Evolutionary conservation across 148 eudicot species (phyloP), one percentile per base, ranked within the genome.

Genomic region (Talinum fruticosum): DNA sequence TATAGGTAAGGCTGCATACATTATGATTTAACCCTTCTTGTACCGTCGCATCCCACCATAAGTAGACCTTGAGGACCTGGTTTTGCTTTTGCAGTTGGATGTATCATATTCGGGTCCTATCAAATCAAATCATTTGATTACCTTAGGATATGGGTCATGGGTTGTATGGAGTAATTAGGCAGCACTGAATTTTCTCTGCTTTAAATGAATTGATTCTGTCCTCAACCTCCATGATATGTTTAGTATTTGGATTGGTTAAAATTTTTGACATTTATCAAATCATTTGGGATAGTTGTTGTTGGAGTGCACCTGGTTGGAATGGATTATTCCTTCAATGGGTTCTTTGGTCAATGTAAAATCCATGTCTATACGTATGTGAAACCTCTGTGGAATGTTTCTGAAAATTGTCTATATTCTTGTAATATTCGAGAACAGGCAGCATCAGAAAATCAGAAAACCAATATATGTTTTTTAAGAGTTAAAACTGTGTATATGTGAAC

Each of bases 251-350:
- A 49, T 34, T 71, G 26, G 32, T 36, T 15, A 76, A 8, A 0
- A 8, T n/a, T 51, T n/a, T 34, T 26, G 10, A 6, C 34, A 54
- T n/a, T 24, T 16, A 12, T 23, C 49, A 13, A 7, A 19, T 70
- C 49, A 64, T 76, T 62, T 62, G 32, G 66, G 66, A n/a, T 75
- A 3, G 75, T 71, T 13, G 54, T 36, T 30, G 2, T 34, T 66
- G 36, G 57, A 19, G 66, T 16, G 24, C 5, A 23, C 28, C 24
- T 45, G 62, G 15, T 47, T 66, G 6, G 24, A 49, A 41, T 41
- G 19, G 54, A 54, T 54, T 51, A 53, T 30, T 45, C 36, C 33
- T n/a, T 36, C 28, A 3, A 19, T 66, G 59, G 44, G 57, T 34
- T 30, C 14, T 38, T 69, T 33, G 62, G 35, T 69, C 24, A 15